Base-by-base conservation (phyloP, 1,284 basidiomycete species). In the Coriolopsis trogii region DNA sequence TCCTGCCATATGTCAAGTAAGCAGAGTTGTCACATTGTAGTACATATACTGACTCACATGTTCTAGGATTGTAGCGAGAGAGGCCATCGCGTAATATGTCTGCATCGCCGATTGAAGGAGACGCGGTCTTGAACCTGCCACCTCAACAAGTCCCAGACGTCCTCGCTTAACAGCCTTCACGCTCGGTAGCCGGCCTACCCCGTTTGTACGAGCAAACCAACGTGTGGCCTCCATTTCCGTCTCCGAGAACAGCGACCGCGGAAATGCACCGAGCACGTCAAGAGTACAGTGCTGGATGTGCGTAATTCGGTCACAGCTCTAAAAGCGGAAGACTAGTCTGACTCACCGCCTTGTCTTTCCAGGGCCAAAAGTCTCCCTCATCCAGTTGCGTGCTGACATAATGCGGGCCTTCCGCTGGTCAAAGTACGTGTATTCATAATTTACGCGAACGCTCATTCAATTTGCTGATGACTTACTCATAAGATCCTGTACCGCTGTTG, bases 1-100 rank as follows among this genome's bases (percentile, higher is more conserved):
- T 73, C 67, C 71, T 72, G 42, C 18, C 8, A 8, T 12, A 7
- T 20, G 36, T n/a, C 6, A n/a, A 24, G 38, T 24, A 6, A n/a
- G 12, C 41, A 10, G 30, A 12, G 7, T 29, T 8, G 13, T 33
- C 30, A 33, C 12, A 4, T 15, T 33, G 6, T 33, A 5, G 13
- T 33, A 16, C 30, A 3, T 33, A n/a, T 16, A 33, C 4, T 7
- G 12, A 25, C 31, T 28, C 24, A 33, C 48, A 13, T 46, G 46
- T 46, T 51, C 70, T 70, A 61, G 71, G 69, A 10, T 40, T 6
- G 15, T 21, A 4, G 24, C 38, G 9, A 40, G n/a, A 12, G 7
- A n/a, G 23, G 24, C 38, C 2, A 40, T 25, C 4, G 38, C 28
- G 15, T 40, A 40, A 2, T 26, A n/a, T 5, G 25, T 40, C 2